Evolutionary conservation across 495 filamentous ascomycete genomes (phyloP), one percentile per base, ranked within the genome.

Genomic region (Daldinia caldariorum): DNA sequence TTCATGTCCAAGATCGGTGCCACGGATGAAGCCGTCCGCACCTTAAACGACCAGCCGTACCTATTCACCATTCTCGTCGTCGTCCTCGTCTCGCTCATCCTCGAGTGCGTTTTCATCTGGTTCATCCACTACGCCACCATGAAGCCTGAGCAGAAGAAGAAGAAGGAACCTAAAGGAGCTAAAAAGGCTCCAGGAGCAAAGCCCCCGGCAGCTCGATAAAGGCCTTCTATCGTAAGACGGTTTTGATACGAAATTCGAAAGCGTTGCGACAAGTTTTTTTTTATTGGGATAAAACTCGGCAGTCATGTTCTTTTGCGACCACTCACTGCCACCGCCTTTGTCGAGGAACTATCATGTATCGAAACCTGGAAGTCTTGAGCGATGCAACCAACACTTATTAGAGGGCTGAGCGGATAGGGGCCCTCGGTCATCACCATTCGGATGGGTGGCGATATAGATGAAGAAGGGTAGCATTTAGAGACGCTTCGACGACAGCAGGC

Each of bases 21-120:
- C 13, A 83, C 83, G 4, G 75, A 76, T n/a, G 63, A 80, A 61
- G 83, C 82, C 67, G 81, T 85, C 53, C 81, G 82, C 60, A 79
- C 79, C n/a, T 77, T 85, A 60, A 85, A 85, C 77, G 82, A 85
- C 76, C 83, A 85, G 73, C 83, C 83, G 38, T 78, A 80, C 67
- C 74, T 84, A 41, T 84, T 85, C 79, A 83, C 79, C 57, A 81
- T 81, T 43, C 82, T 85, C 64, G 57, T 85, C 56, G 70, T 83
- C 73, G 79, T 81, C 56, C 78, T 85, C 35, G 68, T 85, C 73
- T 71, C 67, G 50, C 47, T 83, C 59, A 80, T 80, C 74, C 76
- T 80, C 6, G 76, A 84, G 61, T 61, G 61, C 70, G 68, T 80
- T 3, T 74, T 83, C 32, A 67, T 83, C 53, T 85, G 82, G 80